phyloP scores from a whole-genome alignment of 1,284 basidiomycete genomes.

The Lentinula novae-zelandiae region DNA sequence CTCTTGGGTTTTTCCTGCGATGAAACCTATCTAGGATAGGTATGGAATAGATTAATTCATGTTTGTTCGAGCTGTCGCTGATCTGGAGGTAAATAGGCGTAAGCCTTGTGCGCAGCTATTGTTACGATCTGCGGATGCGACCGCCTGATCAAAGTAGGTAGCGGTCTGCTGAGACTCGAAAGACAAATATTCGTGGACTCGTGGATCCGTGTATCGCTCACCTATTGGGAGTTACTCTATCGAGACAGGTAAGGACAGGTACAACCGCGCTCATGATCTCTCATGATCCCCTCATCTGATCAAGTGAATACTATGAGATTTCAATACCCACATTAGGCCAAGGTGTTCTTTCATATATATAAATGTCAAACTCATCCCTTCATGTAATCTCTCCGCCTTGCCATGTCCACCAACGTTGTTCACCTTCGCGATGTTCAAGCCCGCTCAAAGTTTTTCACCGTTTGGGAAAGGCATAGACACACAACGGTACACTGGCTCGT shows the following conservation, averaged over 20 bases:
- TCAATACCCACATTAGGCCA: neutral
- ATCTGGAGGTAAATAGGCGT: no score
- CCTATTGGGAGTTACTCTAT: neutral
- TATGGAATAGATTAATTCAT: no score
- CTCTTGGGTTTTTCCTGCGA: no score
- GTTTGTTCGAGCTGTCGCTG: no score
- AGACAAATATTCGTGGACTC: neutral
- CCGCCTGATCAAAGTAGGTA: no score
- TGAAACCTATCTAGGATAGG: no score
- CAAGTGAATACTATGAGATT: neutral
- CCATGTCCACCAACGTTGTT: constrained; percentile 21
- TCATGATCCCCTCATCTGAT: neutral
- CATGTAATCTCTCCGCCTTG: neutral
- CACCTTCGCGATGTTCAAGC: constrained; percentile 38
- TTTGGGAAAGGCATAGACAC: constrained; percentile 55
- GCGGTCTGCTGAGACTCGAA: neutral
- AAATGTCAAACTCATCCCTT: neutral
- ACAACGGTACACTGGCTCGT: constrained; percentile 46
- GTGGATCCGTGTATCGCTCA: neutral
- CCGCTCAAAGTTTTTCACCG: constrained; percentile 35
- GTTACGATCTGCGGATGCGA: no score
- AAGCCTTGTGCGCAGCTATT: no score
- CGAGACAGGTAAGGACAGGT: neutral
- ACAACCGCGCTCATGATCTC: neutral
- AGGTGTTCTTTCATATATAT: neutral